Percentiles rank a stretch among this genome's conserved stretches.
These are phyloP conservation scores for Scopulariopsis brevicaulis DNA, from an alignment of 2,329 filamentous ascomycete genomes.

Conservation along the genomic window DNA sequence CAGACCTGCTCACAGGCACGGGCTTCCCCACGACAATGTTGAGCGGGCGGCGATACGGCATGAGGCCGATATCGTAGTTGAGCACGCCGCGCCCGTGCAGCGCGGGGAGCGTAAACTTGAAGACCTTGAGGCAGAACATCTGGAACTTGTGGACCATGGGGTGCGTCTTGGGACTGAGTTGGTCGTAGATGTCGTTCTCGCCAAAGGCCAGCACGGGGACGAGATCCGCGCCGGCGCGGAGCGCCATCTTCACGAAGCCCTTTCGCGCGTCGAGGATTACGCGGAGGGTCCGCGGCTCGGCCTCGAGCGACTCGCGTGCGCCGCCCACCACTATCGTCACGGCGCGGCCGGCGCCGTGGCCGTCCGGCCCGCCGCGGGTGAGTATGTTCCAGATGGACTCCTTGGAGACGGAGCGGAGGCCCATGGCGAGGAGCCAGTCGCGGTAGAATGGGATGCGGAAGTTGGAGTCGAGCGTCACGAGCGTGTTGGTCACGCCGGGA, in stretches of 20 bases:
- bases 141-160: constrained; percentile 73
- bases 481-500: constrained; percentile 86
- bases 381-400: constrained; percentile 87
- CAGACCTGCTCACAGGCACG: constrained; percentile 53
- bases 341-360: constrained; percentile 82
- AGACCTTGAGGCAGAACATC: constrained; percentile 69
- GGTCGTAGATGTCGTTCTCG: constrained; percentile 93
- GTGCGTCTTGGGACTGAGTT: constrained; percentile 66
- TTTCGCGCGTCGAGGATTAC: constrained; percentile 77
- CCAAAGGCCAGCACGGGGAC: constrained; percentile 89
- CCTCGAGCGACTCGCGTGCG: constrained; percentile 83
- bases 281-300: constrained; percentile 63
- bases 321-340: constrained; percentile 95
- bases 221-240: constrained; percentile 83
- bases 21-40: constrained; percentile 85
- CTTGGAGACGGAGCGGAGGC: constrained; percentile 77
- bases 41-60: constrained; percentile 82
- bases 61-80: constrained; percentile 93
- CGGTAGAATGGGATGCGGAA: constrained; percentile 90
- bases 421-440: constrained; percentile 85
- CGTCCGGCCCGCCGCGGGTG: constrained; percentile 63
- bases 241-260: constrained; percentile 87
- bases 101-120: constrained; percentile 87
- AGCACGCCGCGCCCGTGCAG: constrained; percentile 88
- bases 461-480: constrained; percentile 91